phyloP scores from a whole-genome alignment of 805 yeast species.

The Lachancea dasiensis region DNA sequence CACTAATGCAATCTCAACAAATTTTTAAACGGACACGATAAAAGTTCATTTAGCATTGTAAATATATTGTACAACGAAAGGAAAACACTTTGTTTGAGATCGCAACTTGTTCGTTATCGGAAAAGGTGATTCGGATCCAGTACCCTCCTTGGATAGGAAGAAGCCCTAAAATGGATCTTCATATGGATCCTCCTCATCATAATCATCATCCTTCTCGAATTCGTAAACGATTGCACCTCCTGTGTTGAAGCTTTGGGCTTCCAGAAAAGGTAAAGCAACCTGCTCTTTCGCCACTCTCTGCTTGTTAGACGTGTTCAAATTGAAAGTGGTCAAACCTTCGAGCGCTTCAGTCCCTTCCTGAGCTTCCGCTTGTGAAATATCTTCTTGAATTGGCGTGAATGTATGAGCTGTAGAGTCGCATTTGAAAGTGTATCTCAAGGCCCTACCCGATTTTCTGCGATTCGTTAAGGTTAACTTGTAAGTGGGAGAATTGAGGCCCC shows the following conservation, averaged over 20 bases:
- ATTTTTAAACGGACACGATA: neutral
- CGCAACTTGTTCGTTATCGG: neutral
- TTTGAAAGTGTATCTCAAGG: slow-evolving; percentile 48
- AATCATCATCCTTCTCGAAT: slow-evolving; percentile 94
- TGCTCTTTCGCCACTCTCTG: slow-evolving; percentile 76
- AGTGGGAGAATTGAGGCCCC: slow-evolving; percentile 41
- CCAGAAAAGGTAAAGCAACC: slow-evolving; percentile 86
- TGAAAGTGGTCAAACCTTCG: slow-evolving; percentile 80
- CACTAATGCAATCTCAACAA: too few species aligned
- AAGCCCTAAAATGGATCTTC: slow-evolving; percentile 77
- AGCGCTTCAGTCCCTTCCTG: slow-evolving; percentile 50
- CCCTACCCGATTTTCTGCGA: slow-evolving; percentile 81
- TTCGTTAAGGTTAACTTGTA: slow-evolving; percentile 53
- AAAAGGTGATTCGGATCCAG: neutral
- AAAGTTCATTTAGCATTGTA: slow-evolving; percentile 1
- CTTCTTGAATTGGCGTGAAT: slow-evolving; percentile 29
- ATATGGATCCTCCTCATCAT: slow-evolving; percentile 96
- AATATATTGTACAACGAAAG: neutral
- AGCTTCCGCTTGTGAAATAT: slow-evolving; percentile 21
- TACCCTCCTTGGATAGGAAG: neutral
- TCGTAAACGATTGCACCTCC: slow-evolving; percentile 97
- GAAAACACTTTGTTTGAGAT: too few species aligned
- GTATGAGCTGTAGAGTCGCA: slow-evolving; percentile 46
- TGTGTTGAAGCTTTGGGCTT: slow-evolving; percentile 70
- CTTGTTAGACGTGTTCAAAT: slow-evolving; percentile 64